These are phyloP conservation scores for Heteromeles arbutifolia DNA, from an alignment of 306 rosid genomes.

Conservation along the genomic window DNA sequence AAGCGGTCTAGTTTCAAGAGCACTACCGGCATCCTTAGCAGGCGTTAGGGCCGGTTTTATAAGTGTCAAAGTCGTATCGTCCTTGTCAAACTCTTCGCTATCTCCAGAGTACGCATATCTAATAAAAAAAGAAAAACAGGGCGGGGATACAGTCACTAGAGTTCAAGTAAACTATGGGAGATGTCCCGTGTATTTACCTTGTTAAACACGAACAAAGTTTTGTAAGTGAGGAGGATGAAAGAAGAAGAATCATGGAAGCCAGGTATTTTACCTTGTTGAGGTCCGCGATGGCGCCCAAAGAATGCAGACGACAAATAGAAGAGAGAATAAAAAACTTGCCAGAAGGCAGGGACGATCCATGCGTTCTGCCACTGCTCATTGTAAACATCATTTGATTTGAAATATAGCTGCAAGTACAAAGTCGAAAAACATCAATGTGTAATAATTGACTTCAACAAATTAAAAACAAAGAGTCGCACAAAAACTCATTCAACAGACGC, in stretches of 20 bases:
- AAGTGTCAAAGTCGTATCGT: slow-evolving; percentile 64
- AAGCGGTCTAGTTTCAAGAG: slow-evolving; percentile 39
- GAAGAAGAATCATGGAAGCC: neutral
- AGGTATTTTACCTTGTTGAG: slow-evolving; percentile 60
- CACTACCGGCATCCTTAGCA: slow-evolving; percentile 52
- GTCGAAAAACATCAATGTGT: neutral
- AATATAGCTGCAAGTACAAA: slow-evolving; percentile 59
- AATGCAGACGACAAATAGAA: slow-evolving; percentile 65
- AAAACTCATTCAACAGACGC: neutral
- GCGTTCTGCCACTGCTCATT: slow-evolving; percentile 90
- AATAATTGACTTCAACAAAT: neutral
- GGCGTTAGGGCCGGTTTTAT: slow-evolving; percentile 70
- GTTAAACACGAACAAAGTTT: neutral
- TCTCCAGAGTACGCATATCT: slow-evolving; percentile 79
- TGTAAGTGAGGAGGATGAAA: neutral
- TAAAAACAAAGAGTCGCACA: neutral
- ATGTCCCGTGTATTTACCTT: neutral
- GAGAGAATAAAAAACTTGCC: slow-evolving; percentile 94
- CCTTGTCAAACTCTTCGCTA: slow-evolving; percentile 76
- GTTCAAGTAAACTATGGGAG: neutral
- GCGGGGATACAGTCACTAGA: neutral
- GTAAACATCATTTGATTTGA: slow-evolving; percentile 74
- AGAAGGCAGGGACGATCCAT: slow-evolving; percentile 92
- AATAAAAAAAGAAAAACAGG: neutral
- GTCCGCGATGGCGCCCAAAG: slow-evolving; percentile 97